Evolutionary conservation across 2,329 filamentous ascomycete species (phyloP).

Genomic region (Phoma sp.): DNA sequence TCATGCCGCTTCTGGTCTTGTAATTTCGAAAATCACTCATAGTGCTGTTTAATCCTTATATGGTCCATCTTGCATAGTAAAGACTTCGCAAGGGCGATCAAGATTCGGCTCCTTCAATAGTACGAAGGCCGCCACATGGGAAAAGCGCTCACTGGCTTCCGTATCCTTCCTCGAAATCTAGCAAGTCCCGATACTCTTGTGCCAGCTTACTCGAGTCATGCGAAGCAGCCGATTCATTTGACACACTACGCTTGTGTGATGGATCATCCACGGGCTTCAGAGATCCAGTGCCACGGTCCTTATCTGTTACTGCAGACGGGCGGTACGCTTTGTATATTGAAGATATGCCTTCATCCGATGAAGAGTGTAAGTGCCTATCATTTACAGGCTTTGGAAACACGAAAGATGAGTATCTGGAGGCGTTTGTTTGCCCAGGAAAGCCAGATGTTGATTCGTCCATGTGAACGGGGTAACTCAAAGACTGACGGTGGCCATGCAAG

Average conservation of each 20-base stretch:
- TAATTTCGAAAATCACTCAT: not conserved
- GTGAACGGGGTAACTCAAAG: not conserved
- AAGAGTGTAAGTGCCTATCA: not conserved
- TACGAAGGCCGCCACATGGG: not conserved
- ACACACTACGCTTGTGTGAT: constrained; percentile 22
- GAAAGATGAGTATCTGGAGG: constrained; percentile 4
- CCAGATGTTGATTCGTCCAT: not conserved
- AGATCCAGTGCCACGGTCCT: constrained; percentile 2
- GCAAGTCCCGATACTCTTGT: constrained; percentile 34
- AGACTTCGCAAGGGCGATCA: no score
- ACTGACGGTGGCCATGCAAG: constrained; percentile 2
- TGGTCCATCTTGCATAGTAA: no score
- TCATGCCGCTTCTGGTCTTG: not conserved
- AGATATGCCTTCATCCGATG: not conserved
- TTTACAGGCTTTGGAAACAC: not conserved
- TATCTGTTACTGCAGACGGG: not conserved
- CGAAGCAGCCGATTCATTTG: constrained; percentile 19
- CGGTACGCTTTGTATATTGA: constrained; percentile 12
- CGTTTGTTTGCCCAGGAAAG: constrained; percentile 7
- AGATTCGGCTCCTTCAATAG: not conserved
- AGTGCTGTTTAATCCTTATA: not conserved
- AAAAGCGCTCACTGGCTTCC: not conserved
- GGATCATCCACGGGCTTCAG: constrained; percentile 6
- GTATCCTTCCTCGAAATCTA: constrained; percentile 30
- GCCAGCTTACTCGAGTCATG: constrained; percentile 32